Conservation (phyloP, 768 basidiomycete genomes). For the Lepiota venenata region DNA sequence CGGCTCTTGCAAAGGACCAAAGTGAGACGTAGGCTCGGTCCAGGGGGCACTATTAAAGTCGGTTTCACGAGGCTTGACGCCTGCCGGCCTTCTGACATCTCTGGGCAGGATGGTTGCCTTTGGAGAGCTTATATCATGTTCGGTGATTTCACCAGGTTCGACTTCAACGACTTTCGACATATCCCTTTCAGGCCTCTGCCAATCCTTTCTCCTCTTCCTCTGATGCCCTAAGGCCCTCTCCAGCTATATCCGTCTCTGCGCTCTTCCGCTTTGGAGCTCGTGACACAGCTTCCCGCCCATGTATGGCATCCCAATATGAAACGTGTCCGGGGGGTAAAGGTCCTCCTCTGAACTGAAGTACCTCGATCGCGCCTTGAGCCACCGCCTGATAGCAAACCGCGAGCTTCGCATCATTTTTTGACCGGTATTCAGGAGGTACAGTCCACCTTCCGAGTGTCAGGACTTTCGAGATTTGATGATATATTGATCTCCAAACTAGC, state of each 20-base stretch:
- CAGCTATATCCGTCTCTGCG: not conserved
- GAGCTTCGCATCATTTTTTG: conserved; percentile 58
- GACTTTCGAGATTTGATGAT: not conserved
- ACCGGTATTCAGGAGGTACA: conserved; percentile 48
- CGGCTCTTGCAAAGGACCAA: no score
- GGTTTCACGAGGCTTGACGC: no score
- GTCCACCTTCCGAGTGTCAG: conserved; percentile 34
- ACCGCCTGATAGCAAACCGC: conserved; percentile 53
- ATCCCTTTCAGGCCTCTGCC: not conserved
- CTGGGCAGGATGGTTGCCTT: no score
- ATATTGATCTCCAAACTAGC: conserved; percentile 6
- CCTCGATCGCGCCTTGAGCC: conserved; percentile 54
- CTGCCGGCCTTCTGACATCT: no score
- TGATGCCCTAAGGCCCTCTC: not conserved
- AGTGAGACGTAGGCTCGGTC: no score
- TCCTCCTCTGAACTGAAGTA: conserved; percentile 51
- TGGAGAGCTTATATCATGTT: not conserved
- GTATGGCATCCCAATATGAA: conserved; percentile 30
- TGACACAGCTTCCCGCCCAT: not conserved
- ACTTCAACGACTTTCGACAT: not conserved
- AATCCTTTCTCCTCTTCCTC: conserved; percentile 8
- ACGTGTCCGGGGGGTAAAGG: conserved; percentile 38
- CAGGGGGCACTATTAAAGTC: no score
- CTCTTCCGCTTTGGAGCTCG: not conserved
- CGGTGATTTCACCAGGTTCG: not conserved